These are phyloP conservation scores for Phytophthora citricola DNA, from an alignment of 352 stramenopile genomes.

Conservation along the genomic window DNA sequence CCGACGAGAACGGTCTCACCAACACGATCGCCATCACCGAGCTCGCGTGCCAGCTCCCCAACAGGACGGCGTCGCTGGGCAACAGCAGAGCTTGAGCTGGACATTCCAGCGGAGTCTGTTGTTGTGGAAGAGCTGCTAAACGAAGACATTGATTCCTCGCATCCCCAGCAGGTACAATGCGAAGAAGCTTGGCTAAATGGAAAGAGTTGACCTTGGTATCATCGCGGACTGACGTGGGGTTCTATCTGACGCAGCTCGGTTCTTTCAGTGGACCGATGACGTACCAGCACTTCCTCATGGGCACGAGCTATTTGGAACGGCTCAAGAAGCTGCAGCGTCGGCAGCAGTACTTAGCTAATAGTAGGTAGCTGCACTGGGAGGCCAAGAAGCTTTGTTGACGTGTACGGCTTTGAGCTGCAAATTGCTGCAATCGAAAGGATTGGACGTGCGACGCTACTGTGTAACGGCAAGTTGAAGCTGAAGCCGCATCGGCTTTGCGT, in stretches of 20 bases:
- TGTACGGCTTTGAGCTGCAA: too few relatives aligned
- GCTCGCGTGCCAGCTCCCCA: constrained; percentile 15
- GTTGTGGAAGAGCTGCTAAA: background rate
- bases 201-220: background rate
- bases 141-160: background rate
- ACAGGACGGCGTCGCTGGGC: background rate
- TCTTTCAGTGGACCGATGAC: constrained; percentile 19
- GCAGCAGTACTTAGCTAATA: constrained; percentile 5
- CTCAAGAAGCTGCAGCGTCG: constrained; percentile 37
- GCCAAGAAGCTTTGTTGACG: too few relatives aligned
- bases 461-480: constrained; percentile 31
- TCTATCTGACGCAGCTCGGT: constrained; percentile 28
- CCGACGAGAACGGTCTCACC: constrained; percentile 1
- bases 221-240: constrained; percentile 16
- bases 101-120: constrained; percentile 27
- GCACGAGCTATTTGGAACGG: constrained; percentile 60
- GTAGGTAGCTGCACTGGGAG: constrained; percentile 2
- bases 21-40: constrained; percentile 8
- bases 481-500: constrained; percentile 19
- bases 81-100: constrained; percentile 19
- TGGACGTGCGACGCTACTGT: constrained; percentile 8
- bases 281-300: constrained; percentile 61
- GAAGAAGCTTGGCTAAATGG: background rate
- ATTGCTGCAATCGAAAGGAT: constrained; percentile 17
- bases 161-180: constrained; percentile 16